These are phyloP conservation scores for Microbotryum intermedium DNA, from an alignment of 1,284 basidiomycete species.

Conservation along the genomic window DNA sequence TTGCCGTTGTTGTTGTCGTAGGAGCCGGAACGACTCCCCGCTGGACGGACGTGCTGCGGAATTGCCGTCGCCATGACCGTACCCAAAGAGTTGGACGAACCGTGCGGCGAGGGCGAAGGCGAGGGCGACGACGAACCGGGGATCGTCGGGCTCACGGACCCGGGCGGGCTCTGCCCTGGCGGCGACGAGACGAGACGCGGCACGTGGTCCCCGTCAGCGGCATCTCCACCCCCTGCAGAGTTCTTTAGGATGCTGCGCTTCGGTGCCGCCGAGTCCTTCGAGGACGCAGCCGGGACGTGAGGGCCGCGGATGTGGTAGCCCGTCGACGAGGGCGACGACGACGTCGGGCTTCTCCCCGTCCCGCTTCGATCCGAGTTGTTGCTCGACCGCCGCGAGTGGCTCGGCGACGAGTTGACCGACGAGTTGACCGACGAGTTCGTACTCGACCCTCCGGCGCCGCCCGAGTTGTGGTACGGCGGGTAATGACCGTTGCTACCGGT, in stretches of 20 bases:
- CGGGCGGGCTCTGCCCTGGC: background rate
- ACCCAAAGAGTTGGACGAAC: background rate
- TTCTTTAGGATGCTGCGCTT: slow-evolving; percentile 23
- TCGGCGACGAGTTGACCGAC: slow-evolving; percentile 6
- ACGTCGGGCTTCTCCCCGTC: background rate
- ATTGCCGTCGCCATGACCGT: slow-evolving; percentile 23
- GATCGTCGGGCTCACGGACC: no score
- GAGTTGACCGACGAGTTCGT: slow-evolving; percentile 4
- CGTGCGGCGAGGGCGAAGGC: background rate
- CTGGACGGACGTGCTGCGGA: slow-evolving; percentile 20
- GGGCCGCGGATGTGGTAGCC: slow-evolving; percentile 8
- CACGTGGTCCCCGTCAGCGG: background rate
- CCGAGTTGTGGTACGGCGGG: no score
- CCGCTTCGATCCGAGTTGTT: background rate
- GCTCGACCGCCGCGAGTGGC: slow-evolving; percentile 16
- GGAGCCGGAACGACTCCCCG: slow-evolving; percentile 1
- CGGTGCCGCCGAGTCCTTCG: slow-evolving; percentile 9
- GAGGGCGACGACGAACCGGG: background rate
- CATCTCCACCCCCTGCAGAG: background rate
- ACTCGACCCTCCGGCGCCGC: no score
- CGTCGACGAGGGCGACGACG: background rate
- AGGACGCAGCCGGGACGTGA: slow-evolving; percentile 4
- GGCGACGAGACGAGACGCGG: background rate
- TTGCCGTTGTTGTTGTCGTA: background rate
- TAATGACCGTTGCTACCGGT: background rate